Conservation (phyloP, 305 asterid genomes). For the Plantago coronopus region DNA sequence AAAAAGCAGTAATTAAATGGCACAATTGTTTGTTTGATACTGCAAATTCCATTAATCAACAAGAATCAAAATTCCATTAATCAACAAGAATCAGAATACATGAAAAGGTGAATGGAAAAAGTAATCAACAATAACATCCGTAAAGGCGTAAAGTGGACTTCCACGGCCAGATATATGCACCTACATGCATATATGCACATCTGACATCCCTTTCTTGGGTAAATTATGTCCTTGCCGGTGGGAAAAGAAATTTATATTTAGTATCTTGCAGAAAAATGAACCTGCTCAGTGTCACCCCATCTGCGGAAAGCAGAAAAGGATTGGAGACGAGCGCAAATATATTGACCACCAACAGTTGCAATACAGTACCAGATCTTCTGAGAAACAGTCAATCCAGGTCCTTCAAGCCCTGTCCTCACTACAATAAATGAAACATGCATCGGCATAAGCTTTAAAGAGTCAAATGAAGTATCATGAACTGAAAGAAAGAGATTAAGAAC, state of each 20-base stretch:
- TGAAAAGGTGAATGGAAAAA: too few relatives aligned
- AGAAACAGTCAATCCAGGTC: conserved; percentile 79
- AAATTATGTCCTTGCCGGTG: background rate
- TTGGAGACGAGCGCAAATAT: conserved; percentile 84
- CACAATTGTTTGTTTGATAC: too few relatives aligned
- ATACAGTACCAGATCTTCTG: conserved; percentile 90
- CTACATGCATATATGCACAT: background rate
- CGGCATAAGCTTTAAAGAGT: conserved; percentile 7
- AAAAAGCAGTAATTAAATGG: too few relatives aligned
- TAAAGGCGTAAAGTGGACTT: too few relatives aligned
- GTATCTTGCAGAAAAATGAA: conserved; percentile 21
- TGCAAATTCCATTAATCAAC: too few relatives aligned
- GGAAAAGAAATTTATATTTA: too few relatives aligned
- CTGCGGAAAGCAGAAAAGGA: conserved; percentile 96
- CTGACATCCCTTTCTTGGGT: background rate
- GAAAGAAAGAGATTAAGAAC: conserved; percentile 3
- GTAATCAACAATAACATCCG: too few relatives aligned
- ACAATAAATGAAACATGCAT: conserved; percentile 22
- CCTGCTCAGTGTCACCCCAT: conserved; percentile 98
- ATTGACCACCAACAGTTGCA: conserved; percentile 93
- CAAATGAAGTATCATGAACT: background rate
- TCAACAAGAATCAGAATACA: too few relatives aligned
- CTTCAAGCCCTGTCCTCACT: conserved; percentile 78
- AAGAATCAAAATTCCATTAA: too few relatives aligned
- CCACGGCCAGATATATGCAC: too few relatives aligned